A percentile compares a stretch with the other conserved stretches of the same genome.
phyloP scores from a whole-genome alignment of 2,329 filamentous ascomycete species.

The Amauroascus niger region DNA sequence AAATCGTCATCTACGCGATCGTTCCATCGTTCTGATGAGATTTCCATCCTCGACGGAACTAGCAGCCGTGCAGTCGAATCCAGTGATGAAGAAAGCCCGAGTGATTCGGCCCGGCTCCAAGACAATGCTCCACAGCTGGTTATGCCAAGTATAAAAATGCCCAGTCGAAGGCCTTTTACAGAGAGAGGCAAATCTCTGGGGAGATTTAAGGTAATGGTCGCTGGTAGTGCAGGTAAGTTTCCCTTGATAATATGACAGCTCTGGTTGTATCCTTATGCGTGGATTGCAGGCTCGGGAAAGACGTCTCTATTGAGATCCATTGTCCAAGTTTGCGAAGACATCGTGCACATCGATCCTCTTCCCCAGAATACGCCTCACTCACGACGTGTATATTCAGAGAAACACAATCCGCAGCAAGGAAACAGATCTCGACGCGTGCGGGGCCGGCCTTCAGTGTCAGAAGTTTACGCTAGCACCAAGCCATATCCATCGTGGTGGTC shows the following conservation, averaged over 20 bases:
- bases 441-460: constrained; percentile 41
- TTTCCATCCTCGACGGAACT: constrained; percentile 45
- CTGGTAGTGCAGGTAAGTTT: constrained; percentile 60
- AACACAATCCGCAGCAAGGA: constrained; percentile 18
- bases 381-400: constrained; percentile 12
- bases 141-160: constrained; percentile 93
- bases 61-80: constrained; percentile 48
- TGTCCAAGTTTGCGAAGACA: constrained; percentile 76
- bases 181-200: constrained; percentile 74
- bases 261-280: constrained; percentile 2
- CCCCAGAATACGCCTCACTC: constrained; percentile 19
- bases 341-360: constrained; percentile 77
- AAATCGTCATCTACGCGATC: constrained; percentile 52
- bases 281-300: constrained; percentile 63
- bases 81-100: constrained; percentile 44
- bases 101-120: constrained; percentile 24
- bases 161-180: constrained; percentile 79
- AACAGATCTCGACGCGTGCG: constrained; percentile 15
- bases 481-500: constrained; percentile 87
- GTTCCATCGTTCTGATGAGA: constrained; percentile 49
- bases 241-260: not conserved
- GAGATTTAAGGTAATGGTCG: constrained; percentile 77
- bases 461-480: constrained; percentile 70
- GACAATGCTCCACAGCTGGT: constrained; percentile 62
- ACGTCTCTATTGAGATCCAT: constrained; percentile 82